Evolutionary conservation across 169 alveolate species (phyloP), one percentile per base, ranked within the genome.

Genomic region (Plasmodium yoelii): DNA sequence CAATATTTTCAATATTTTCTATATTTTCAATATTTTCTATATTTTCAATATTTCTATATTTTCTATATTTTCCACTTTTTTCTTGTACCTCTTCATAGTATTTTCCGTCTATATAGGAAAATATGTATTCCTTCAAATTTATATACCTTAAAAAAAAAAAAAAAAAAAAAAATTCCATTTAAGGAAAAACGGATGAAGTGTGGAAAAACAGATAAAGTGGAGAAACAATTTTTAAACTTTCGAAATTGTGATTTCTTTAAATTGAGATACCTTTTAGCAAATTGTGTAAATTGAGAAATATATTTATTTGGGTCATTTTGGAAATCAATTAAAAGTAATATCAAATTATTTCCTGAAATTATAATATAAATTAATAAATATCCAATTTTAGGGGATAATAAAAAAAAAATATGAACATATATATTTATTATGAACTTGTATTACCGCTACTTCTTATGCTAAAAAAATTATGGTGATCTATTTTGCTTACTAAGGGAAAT

Each of bases 31-130:
- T n/a, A n/a, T n/a, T n/a, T n/a, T n/a, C n/a, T n/a, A n/a, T n/a
- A n/a, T n/a, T n/a, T n/a, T n/a, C n/a, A n/a, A n/a, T n/a, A n/a
- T n/a, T n/a, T n/a, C n/a, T n/a, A n/a, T n/a, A n/a, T n/a, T n/a
- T n/a, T n/a, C n/a, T n/a, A n/a, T 12, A 56, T 15, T 63, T 26
- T 15, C 3, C 15, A 3, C 39, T 49, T 49, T 28, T 51, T 8
- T n/a, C 0, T 69, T 13, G 8, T 46, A 75, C 88, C 39, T 75
- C 88, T 75, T 75, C 75, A 55, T 75, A 75, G 44, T 60, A 75
- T 39, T 75, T 61, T 68, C 88, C 88, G 44, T 75, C 88, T 61
- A 75, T 75, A 68, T 61, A 57, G 13, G 73, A 75, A 75, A 75
- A 75, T 28, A 75, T 63, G 28, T 51, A 63, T 47, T 75, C 75